Evolutionary conservation across 1,284 basidiomycete species (phyloP).

Genomic region (Boletus mariae): DNA sequence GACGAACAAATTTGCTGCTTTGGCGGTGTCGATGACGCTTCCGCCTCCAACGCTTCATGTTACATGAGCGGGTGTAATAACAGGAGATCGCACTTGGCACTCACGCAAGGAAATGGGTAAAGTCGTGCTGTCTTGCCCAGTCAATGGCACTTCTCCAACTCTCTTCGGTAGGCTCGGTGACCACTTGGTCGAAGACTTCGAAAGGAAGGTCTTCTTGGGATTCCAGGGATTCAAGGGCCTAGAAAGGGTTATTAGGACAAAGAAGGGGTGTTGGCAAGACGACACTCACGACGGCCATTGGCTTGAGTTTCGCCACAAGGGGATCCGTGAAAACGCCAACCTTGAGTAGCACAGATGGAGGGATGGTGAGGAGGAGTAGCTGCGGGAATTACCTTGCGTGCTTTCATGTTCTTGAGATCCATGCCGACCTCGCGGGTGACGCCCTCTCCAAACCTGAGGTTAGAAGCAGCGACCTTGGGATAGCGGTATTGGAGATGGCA

Average conservation of each 20-base stretch:
- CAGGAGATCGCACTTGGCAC: constrained; percentile 7
- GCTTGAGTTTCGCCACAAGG: constrained; percentile 76
- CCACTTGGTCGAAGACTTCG: constrained; percentile 81
- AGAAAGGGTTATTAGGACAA: constrained; percentile 1
- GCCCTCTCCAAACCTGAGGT: constrained; percentile 85
- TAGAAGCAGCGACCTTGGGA: constrained; percentile 81
- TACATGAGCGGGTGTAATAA: constrained; percentile 1
- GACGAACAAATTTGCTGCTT: constrained; percentile 83
- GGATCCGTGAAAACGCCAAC: constrained; percentile 94
- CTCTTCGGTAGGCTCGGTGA: constrained; percentile 90
- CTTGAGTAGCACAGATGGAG: constrained; percentile 36
- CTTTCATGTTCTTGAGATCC: constrained; percentile 90
- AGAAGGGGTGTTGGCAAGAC: not conserved
- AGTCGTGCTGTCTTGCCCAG: constrained; percentile 83
- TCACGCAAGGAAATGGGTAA: constrained; percentile 91
- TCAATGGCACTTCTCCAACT: constrained; percentile 85
- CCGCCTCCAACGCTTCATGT: constrained; percentile 81
- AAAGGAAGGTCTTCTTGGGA: constrained; percentile 71
- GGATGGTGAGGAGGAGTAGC: constrained; percentile 1
- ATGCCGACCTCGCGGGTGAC: constrained; percentile 91
- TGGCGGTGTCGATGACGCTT: constrained; percentile 94
- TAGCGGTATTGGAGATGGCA: not conserved
- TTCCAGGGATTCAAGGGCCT: constrained; percentile 80
- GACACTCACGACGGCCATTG: constrained; percentile 72
- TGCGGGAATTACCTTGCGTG: constrained; percentile 56